Percentiles rank a stretch among this genome's conserved stretches.
Conservation (phyloP, 1,284 basidiomycete species). For the Sanghuangporus baumii region DNA sequence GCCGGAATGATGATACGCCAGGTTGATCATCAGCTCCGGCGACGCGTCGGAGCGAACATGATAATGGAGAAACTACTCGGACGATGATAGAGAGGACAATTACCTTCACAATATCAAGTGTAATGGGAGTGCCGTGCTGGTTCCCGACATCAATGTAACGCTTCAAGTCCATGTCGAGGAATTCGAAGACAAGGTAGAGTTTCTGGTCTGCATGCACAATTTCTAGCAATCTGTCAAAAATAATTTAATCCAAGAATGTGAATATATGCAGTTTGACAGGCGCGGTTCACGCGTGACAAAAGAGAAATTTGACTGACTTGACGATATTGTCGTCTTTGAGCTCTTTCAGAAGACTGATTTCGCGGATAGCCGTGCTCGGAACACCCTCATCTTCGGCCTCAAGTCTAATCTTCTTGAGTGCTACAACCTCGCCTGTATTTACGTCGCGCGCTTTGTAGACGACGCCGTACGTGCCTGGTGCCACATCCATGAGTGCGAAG, state of each 20-base stretch:
- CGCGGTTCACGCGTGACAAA: slow-evolving; percentile 3
- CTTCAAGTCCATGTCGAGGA: slow-evolving; percentile 91
- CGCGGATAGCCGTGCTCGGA: slow-evolving; percentile 94
- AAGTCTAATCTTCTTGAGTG: slow-evolving; percentile 96
- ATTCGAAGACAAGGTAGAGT: slow-evolving; percentile 96
- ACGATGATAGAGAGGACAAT: slow-evolving; percentile 22
- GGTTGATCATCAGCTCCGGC: not conserved
- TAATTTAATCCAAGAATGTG: not conserved
- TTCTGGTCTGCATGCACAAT: slow-evolving; percentile 97
- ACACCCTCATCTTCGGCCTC: slow-evolving; percentile 99
- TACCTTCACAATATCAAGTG: slow-evolving; percentile 84
- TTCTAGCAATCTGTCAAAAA: slow-evolving; percentile 73
- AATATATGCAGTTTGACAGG: slow-evolving; percentile 9
- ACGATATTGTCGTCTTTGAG: slow-evolving; percentile 96
- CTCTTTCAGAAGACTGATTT: slow-evolving; percentile 96
- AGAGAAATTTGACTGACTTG: slow-evolving; percentile 42
- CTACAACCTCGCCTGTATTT: slow-evolving; percentile 74
- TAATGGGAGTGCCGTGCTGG: slow-evolving; percentile 61
- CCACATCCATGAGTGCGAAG: slow-evolving; percentile 11
- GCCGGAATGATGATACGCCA: not conserved
- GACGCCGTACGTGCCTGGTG: slow-evolving; percentile 92
- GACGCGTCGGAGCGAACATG: not conserved
- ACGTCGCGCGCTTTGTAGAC: slow-evolving; percentile 90
- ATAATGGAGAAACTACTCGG: not conserved
- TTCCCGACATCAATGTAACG: slow-evolving; percentile 92